Percentiles rank a stretch among this genome's conserved stretches.
These are phyloP conservation scores for Quambalaria eucalypti DNA, from an alignment of 1,284 basidiomycete genomes.

Conservation along the genomic window DNA sequence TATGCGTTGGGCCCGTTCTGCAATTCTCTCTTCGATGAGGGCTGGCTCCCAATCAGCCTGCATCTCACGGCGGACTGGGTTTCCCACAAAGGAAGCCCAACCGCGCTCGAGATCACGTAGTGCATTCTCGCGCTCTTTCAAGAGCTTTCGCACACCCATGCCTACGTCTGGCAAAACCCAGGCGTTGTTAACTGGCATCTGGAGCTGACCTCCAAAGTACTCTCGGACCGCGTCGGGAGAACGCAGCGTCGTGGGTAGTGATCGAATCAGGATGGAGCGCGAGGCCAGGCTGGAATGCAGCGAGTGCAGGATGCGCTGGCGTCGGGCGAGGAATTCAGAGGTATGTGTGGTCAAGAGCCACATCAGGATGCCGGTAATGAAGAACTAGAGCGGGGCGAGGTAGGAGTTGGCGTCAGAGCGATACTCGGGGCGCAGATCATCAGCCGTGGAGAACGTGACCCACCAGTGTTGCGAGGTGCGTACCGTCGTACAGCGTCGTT, in stretches of 20 bases:
- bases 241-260: slow-evolving; percentile 70
- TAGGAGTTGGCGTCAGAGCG: no score
- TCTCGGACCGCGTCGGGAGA: slow-evolving; percentile 76
- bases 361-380: slow-evolving; percentile 77
- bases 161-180: slow-evolving; percentile 64
- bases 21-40: neutral
- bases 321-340: slow-evolving; percentile 74
- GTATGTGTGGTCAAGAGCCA: slow-evolving; percentile 82
- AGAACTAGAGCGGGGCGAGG: no score
- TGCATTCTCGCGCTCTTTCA: slow-evolving; percentile 68
- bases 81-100: slow-evolving; percentile 29
- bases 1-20: neutral
- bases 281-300: slow-evolving; percentile 87
- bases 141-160: slow-evolving; percentile 59
- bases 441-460: slow-evolving; percentile 83
- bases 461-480: no score
- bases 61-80: neutral
- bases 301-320: slow-evolving; percentile 86
- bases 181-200: slow-evolving; percentile 59
- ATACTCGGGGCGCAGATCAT: no score
- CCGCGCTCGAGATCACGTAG: slow-evolving; percentile 64
- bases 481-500: slow-evolving; percentile 48
- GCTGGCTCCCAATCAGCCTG: neutral
- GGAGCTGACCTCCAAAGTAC: slow-evolving; percentile 77
- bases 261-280: slow-evolving; percentile 78